Evolutionary conservation across 2,329 filamentous ascomycete genomes (phyloP), one percentile per base, ranked within the genome.

Genomic region (Claviceps purpurea): DNA sequence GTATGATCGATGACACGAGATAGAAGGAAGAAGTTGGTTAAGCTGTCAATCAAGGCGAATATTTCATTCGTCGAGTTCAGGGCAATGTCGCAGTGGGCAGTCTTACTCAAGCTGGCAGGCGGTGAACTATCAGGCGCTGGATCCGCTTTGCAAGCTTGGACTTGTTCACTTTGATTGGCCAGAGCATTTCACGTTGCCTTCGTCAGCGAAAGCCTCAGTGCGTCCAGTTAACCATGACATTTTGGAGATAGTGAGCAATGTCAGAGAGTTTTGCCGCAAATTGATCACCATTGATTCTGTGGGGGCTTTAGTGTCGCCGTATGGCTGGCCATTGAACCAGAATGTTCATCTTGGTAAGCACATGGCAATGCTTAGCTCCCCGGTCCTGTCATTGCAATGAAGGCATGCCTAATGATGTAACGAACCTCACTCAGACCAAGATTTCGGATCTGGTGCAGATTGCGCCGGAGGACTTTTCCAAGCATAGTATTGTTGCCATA

Each of bases 371-470:
- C 37, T 22, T 18, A 11, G 34, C 34, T 14, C 13, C 6, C 20
- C 42, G 22, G 7, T 24, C 30, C 30, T 26, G 42, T 44, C 20
- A 44, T 22, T 16, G 24, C 24, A 24, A 46, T 46, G 20, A 34
- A 34, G 14, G 4, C 43, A 14, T 18, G 43, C 7, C 43, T 46
- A 37, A 47, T 38, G 30, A 26, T 44, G 26, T 3, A 43, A 43
- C 14, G 3, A 22, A 44, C 20, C 20, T 50, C 39, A 22, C 37
- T 37, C 56, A 95, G 93, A 93, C 89, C 44, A 95, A 93, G 59
- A 83, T 98, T 61, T 85, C 89, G 60, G 93, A 98, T 73, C 77
- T 98, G 60, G 89, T 98, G 59, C 88, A 95, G 70, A 94, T 98
- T 70, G 78, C 81, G 37, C 93, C 93, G 1, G 80, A 88, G 62